phyloP scores from a whole-genome alignment of 345 rosid genomes.

The Garcia nutans region DNA sequence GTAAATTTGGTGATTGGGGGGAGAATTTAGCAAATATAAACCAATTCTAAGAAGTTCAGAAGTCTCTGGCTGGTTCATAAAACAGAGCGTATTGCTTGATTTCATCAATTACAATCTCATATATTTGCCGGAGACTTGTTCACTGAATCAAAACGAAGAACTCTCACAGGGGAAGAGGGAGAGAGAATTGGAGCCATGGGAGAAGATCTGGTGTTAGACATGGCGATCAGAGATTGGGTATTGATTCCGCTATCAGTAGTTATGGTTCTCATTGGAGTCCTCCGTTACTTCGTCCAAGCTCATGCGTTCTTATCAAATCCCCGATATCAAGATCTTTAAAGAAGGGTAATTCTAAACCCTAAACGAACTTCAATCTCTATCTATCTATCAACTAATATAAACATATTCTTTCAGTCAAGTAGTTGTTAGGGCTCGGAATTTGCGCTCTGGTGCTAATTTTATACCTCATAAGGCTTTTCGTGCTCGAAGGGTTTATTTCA shows the following conservation, averaged over 20 bases:
- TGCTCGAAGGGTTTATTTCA: slow-evolving; percentile 70
- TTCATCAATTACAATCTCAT: no score
- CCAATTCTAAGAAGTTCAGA: no score
- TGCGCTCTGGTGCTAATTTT: slow-evolving; percentile 84
- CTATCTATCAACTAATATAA: neutral
- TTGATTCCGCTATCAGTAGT: slow-evolving; percentile 87
- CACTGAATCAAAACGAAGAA: no score
- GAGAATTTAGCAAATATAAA: no score
- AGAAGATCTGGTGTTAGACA: slow-evolving; percentile 91
- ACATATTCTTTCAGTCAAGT: slow-evolving; percentile 55
- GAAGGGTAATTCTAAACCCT: slow-evolving; percentile 61
- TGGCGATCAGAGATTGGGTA: slow-evolving; percentile 96
- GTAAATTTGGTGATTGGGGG: no score
- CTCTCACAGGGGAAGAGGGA: neutral
- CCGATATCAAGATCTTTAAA: slow-evolving; percentile 74
- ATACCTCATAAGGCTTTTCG: slow-evolving; percentile 85
- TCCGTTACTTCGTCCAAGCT: slow-evolving; percentile 89
- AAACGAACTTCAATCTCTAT: neutral
- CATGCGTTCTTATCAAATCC: slow-evolving; percentile 77
- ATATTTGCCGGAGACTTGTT: no score
- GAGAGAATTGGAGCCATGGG: slow-evolving; percentile 50
- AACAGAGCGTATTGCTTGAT: no score
- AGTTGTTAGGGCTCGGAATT: slow-evolving; percentile 79
- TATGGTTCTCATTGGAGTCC: slow-evolving; percentile 90
- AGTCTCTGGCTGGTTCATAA: no score